These are phyloP conservation scores for Xylaria sp. DNA, from an alignment of 2,329 filamentous ascomycete species.

Conservation along the genomic window DNA sequence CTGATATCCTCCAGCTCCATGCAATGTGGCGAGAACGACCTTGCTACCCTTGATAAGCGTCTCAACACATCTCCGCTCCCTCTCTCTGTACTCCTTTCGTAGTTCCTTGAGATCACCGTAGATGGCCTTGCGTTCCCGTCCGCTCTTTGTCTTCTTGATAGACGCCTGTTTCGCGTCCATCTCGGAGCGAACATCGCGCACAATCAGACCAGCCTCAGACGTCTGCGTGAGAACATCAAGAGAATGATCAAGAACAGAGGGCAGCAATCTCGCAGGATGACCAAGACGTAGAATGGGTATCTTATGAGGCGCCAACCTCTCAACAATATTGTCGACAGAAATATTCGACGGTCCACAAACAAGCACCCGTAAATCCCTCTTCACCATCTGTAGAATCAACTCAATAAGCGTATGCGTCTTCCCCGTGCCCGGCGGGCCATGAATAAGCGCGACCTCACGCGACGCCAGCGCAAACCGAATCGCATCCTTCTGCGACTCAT, in stretches of 20 bases:
- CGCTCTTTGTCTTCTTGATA: slow-evolving; percentile 79
- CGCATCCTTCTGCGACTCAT: slow-evolving; percentile 62
- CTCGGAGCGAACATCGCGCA: slow-evolving; percentile 82
- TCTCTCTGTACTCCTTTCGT: slow-evolving; percentile 79
- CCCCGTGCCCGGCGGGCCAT: slow-evolving; percentile 91
- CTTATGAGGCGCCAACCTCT: slow-evolving; percentile 78
- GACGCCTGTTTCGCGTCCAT: slow-evolving; percentile 89
- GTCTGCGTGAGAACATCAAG: slow-evolving; percentile 87
- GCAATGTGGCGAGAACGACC: slow-evolving; percentile 86
- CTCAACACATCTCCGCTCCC: slow-evolving; percentile 75
- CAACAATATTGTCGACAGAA: slow-evolving; percentile 96
- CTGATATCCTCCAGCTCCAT: slow-evolving; percentile 84
- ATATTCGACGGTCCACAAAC: slow-evolving; percentile 98
- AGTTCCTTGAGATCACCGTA: slow-evolving; percentile 82
- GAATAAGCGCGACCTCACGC: slow-evolving; percentile 79
- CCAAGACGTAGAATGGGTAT: slow-evolving; percentile 84
- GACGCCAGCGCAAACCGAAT: slow-evolving; percentile 79
- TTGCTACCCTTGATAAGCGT: slow-evolving; percentile 71
- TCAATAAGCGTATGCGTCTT: slow-evolving; percentile 97
- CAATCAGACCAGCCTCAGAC: slow-evolving; percentile 82
- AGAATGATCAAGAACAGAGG: slow-evolving; percentile 82
- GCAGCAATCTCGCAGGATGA: slow-evolving; percentile 84
- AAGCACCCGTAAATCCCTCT: slow-evolving; percentile 66
- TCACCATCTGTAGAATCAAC: slow-evolving; percentile 83
- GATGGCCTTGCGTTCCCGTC: slow-evolving; percentile 71